Evolutionary conservation across 345 rosid genomes (phyloP), one percentile per base, ranked within the genome.

Genomic region (Hypericum perforatum): DNA sequence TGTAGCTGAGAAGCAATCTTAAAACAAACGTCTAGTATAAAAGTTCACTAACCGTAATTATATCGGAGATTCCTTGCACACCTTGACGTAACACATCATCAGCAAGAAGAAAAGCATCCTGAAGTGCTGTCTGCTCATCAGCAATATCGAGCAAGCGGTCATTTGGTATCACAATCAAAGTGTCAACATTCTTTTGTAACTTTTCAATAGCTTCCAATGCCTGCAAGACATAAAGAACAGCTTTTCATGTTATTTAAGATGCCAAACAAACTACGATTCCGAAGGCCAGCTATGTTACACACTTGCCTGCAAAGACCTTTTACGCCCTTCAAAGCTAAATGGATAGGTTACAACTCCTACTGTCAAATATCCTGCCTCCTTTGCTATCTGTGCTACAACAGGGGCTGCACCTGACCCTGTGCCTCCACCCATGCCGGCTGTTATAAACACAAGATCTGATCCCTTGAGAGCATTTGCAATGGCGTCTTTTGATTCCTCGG

Each of bases 361-460:
- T 42, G 96, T 92, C 68, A 92, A 76, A 62, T 87, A 87, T 41
- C 96, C 98, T 16, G 94, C 92, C 43, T 92, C 98, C 60, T 78
- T 92, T 7, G 95, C 56, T 57, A 92, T 82, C 70, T 83, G 95
- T 45, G 96, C 98, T 39, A 92, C 95, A 15, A 92, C 94, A 13
- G 98, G 96, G 39, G 98, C 98, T 81, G 98, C 98, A 61, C 98
- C 98, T 7, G 98, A 92, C 8, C 98, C 98, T 16, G 98, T 92
- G 10, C 98, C 98, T 62, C 98, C 98, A 71, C 98, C 98, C 98
- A 92, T 92, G 66, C 98, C 98, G 37, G 96, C 95, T 13, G 98
- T 85, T 45, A 92, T 73, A 73, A 92, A 92, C 73, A 92, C 96
- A 71, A 92, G 96, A 72, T 92, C 96, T 39, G 98, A 92, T 47